Conservation (phyloP, 73 alveolate species). For the Paramecium octaurelia region DNA sequence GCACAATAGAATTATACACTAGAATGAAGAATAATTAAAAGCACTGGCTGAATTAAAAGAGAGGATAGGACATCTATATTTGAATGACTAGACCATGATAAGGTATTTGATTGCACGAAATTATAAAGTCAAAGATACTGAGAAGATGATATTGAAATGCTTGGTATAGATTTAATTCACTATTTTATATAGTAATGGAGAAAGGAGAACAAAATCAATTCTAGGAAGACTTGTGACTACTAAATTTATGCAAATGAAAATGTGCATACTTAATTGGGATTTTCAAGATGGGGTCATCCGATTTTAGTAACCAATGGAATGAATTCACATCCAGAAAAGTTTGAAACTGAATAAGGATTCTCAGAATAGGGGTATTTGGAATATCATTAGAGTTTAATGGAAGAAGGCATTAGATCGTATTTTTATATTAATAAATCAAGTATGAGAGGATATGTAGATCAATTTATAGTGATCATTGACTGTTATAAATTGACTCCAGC, state of each 20-base stretch:
- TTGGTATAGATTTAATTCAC: not conserved
- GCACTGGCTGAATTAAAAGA: not conserved
- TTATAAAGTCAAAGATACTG: not conserved
- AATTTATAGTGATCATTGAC: not conserved
- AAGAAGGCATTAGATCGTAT: conserved; percentile 36
- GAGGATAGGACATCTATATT: not conserved
- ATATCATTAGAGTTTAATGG: not conserved
- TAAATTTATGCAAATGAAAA: not conserved
- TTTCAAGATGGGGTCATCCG: conserved; percentile 48
- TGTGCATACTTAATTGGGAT: conserved; percentile 12
- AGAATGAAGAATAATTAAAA: not conserved
- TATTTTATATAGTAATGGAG: conserved; percentile 4
- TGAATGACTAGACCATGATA: not conserved
- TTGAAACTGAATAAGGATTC: not conserved
- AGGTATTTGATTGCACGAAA: conserved; percentile 28
- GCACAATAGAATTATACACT: not conserved
- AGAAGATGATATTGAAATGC: not conserved
- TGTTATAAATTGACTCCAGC: not conserved
- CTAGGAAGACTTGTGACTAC: not conserved
- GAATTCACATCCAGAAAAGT: conserved; percentile 2
- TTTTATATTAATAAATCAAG: not conserved
- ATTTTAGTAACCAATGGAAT: not conserved
- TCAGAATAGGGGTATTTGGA: not conserved
- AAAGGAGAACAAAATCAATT: conserved; percentile 11
- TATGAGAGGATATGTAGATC: conserved; percentile 36